A percentile compares a stretch with the other conserved stretches of the same genome.
These are phyloP conservation scores for Fusarium penzigii DNA, from an alignment of 2,329 filamentous ascomycete species.

Conservation along the genomic window DNA sequence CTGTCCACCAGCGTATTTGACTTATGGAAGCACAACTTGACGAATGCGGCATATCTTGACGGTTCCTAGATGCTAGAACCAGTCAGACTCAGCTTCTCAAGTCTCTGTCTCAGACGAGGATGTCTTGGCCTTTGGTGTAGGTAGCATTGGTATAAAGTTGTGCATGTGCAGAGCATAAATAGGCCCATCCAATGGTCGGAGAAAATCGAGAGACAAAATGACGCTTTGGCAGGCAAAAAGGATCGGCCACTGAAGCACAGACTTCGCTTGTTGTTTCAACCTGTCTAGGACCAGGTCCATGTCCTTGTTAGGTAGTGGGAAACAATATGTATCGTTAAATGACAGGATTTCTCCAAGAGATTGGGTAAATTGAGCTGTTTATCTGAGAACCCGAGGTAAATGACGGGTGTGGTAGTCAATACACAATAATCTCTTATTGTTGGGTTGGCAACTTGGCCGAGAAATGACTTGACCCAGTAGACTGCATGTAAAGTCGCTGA, in stretches of 20 bases:
- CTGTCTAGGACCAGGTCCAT: conserved; percentile 21
- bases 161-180: background rate
- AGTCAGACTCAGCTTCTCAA: background rate
- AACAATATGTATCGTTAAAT: conserved; percentile 16
- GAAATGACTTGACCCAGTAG: too few relatives aligned
- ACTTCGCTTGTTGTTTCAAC: conserved; percentile 24
- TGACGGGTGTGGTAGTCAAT: background rate
- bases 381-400: conserved; percentile 1
- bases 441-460: too few relatives aligned
- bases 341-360: conserved; percentile 6
- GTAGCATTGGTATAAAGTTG: too few relatives aligned
- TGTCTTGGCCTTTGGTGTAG: too few relatives aligned
- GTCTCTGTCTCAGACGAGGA: background rate
- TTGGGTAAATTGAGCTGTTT: conserved; percentile 7
- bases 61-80: conserved; percentile 10
- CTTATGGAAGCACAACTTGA: background rate
- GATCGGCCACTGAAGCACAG: conserved; percentile 20
- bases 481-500: background rate
- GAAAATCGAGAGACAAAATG: conserved; percentile 5
- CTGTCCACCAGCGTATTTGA: too few relatives aligned
- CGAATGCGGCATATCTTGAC: background rate
- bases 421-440: too few relatives aligned
- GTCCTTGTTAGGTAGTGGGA: conserved; percentile 23
- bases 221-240: conserved; percentile 10
- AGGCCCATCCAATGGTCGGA: conserved; percentile 14